Evolutionary conservation across 1,139 yeast genomes (phyloP), one percentile per base, ranked within the genome.

Genomic region (Saccharomyces hybrid): DNA sequence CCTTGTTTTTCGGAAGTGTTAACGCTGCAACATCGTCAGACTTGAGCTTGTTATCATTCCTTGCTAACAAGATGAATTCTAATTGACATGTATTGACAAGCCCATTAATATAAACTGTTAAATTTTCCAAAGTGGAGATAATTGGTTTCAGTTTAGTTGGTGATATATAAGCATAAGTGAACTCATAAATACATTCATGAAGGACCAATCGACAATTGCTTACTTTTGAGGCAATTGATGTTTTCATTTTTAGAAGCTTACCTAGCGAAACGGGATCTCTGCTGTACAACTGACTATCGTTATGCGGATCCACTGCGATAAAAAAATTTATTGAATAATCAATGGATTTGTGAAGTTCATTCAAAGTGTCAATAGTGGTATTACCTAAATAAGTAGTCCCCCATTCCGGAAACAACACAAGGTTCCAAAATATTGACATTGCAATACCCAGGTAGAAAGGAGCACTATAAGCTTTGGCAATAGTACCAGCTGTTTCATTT

Each of bases 381-480:
- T 70, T 71, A 34, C 82, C 82, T 9, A 78, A 61, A 58, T 74
- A 76, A 0, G 79, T 72, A 19, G 80, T 74, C 8, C 82, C 82
- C 65, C 77, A 77, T 56, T 78, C 82, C 0, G 82, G 82, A 57
- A 76, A 78, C 9, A 78, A 56, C 1, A 67, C 48, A 48, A 78
- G 54, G 55, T 77, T 78, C 61, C 77, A 73, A 27, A 73, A 68
- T 14, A 77, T 56, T 0, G 78, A 70, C 53, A 77, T 63, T 0
- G 74, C 78, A 51, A 77, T 75, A n/a, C 79, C 80, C 13, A 76
- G 47, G 46, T 75, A 70, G 54, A 78, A 71, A 0, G 82, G 82
- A 0, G 71, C 66, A 3, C 76, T 68, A 56, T 69, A 78, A 8
- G 69, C 64, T 41, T 69, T 66, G 5, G 75, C 74, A 16, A 74